These are phyloP conservation scores for Alternaria novae-zelandiae DNA, from an alignment of 2,329 filamentous ascomycete species.

Conservation along the genomic window DNA sequence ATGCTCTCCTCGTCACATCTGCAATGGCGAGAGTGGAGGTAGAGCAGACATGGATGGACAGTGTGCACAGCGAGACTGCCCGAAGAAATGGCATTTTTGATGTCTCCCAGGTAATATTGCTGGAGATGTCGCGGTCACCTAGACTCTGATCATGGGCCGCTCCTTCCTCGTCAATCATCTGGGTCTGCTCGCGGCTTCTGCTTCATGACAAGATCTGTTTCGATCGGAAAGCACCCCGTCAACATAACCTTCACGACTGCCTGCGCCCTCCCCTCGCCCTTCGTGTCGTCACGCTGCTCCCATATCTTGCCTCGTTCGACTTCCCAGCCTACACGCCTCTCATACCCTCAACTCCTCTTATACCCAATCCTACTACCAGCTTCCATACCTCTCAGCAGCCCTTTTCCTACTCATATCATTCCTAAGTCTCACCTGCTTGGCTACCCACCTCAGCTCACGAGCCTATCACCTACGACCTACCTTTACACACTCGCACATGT, in stretches of 20 bases:
- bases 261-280: not conserved
- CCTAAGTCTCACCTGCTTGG: not conserved
- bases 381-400: constrained; percentile 1
- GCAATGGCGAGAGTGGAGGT: not conserved
- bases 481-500: not conserved
- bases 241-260: not conserved
- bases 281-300: not conserved
- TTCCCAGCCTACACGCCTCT: not conserved
- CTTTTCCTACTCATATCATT: not conserved
- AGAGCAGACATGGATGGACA: not conserved
- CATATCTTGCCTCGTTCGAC: not conserved
- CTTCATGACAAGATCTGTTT: not conserved
- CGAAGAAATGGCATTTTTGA: not conserved
- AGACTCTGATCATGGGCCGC: not conserved
- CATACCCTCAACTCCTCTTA: not conserved
- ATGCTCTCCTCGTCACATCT: not conserved
- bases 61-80: not conserved
- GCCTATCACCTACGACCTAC: not conserved
- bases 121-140: not conserved
- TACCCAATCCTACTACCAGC: not conserved
- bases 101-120: not conserved
- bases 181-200: not conserved
- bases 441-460: not conserved
- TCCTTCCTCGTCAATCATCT: not conserved
- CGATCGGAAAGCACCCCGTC: not conserved